Evolutionary conservation across 2,329 filamentous ascomycete genomes (phyloP).

Genomic region (Xylaria polymorpha): DNA sequence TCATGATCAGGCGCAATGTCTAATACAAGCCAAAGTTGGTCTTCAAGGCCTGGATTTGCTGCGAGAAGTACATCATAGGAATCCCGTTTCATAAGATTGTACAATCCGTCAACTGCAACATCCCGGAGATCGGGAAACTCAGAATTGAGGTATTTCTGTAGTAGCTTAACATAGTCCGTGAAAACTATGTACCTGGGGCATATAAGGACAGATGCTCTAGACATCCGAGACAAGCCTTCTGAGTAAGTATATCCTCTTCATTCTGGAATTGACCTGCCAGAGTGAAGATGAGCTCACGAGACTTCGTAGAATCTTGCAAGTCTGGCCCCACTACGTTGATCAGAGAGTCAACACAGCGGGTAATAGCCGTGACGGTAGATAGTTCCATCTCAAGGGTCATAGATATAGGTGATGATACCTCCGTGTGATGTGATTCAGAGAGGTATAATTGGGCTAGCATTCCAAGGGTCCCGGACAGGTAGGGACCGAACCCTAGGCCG

Average conservation of each 20-base stretch:
- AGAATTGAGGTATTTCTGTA: slow-evolving; percentile 82
- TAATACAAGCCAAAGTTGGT: slow-evolving; percentile 90
- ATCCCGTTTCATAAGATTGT: slow-evolving; percentile 94
- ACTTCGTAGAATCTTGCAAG: slow-evolving; percentile 90
- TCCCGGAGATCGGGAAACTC: slow-evolving; percentile 76
- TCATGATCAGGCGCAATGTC: slow-evolving; percentile 81
- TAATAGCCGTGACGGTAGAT: slow-evolving; percentile 83
- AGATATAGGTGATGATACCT: slow-evolving; percentile 80
- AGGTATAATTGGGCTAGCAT: slow-evolving; percentile 95
- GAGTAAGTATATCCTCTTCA: slow-evolving; percentile 76
- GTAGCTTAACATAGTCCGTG: slow-evolving; percentile 79
- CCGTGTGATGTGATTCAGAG: slow-evolving; percentile 88
- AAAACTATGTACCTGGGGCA: slow-evolving; percentile 90
- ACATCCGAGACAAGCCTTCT: slow-evolving; percentile 82
- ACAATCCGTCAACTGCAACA: slow-evolving; percentile 86
- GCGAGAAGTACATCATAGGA: slow-evolving; percentile 83
- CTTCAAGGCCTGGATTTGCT: slow-evolving; percentile 83
- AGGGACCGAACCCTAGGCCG: slow-evolving; percentile 89
- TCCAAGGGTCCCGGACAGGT: slow-evolving; percentile 88
- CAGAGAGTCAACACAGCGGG: slow-evolving; percentile 90
- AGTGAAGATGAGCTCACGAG: slow-evolving; percentile 90
- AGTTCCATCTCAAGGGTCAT: slow-evolving; percentile 92
- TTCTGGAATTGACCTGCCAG: slow-evolving; percentile 85
- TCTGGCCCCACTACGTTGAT: slow-evolving; percentile 97
- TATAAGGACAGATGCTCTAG: slow-evolving; percentile 93